phyloP scores from a whole-genome alignment of 192 early-diverging fungal species.

The Coemansia sp. region DNA sequence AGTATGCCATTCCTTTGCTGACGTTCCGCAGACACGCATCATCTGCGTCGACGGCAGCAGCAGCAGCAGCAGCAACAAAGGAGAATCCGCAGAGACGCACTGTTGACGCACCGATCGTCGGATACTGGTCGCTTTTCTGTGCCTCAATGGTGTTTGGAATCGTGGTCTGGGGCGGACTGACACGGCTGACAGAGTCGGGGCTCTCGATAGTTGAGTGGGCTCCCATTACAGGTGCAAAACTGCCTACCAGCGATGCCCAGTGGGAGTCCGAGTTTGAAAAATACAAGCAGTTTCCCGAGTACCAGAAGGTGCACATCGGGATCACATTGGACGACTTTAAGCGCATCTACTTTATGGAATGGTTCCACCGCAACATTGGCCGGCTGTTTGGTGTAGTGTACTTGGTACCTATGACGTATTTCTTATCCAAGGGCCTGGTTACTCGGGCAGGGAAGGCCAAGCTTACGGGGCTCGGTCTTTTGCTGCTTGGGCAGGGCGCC shows the following conservation, averaged over 20 bases:
- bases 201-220: conserved; percentile 98
- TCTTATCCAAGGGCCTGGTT: conserved; percentile 80
- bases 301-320: conserved; percentile 87
- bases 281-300: conserved; percentile 98
- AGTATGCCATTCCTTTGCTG: not conserved
- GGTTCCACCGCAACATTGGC: conserved; percentile 96
- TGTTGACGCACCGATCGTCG: conserved; percentile 66
- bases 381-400: conserved; percentile 86
- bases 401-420: conserved; percentile 83
- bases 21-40: not conserved
- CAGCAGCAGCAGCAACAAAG: not conserved
- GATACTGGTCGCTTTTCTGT: conserved; percentile 88
- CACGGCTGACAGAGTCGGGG: conserved; percentile 95
- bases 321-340: conserved; percentile 94
- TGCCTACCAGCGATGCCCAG: conserved; percentile 77
- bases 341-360: conserved; percentile 97
- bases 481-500: conserved; percentile 81
- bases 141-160: conserved; percentile 90
- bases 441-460: conserved; percentile 62
- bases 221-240: conserved; percentile 88
- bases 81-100: conserved; percentile 6
- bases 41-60: not conserved
- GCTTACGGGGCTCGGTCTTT: conserved; percentile 60
- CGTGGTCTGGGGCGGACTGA: conserved; percentile 91
- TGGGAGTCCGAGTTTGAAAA: conserved; percentile 97